Evolutionary conservation across 2,329 filamentous ascomycete genomes (phyloP).

Genomic region (Aspergillus piperis): DNA sequence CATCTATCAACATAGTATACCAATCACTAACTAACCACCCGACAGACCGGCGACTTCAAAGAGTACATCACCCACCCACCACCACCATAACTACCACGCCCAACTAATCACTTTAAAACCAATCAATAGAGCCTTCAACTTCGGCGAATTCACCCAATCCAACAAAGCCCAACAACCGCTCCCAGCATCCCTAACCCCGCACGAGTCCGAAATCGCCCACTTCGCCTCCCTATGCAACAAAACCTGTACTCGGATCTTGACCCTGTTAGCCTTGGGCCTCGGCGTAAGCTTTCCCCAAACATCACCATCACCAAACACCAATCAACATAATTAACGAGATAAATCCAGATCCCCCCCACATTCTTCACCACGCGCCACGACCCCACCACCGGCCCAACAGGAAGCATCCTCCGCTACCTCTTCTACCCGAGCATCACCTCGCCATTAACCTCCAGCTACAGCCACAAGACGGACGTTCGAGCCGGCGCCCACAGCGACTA

Average conservation of each 20-base stretch:
- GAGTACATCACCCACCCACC: conserved; percentile 59
- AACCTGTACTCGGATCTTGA: conserved; percentile 72
- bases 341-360: conserved; percentile 45
- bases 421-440: conserved; percentile 65
- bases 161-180: conserved; percentile 75
- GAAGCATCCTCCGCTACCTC: conserved; percentile 68
- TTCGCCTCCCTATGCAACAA: conserved; percentile 72
- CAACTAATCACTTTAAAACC: conserved; percentile 1
- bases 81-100: background rate
- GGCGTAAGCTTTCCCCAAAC: conserved; percentile 47
- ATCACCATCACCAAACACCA: too few relatives aligned
- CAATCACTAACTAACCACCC: background rate
- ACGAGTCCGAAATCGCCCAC: conserved; percentile 62
- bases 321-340: too few relatives aligned
- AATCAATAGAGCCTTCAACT: conserved; percentile 76
- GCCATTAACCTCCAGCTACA: conserved; percentile 44
- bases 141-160: conserved; percentile 69
- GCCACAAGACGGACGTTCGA: conserved; percentile 66
- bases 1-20: background rate
- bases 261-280: conserved; percentile 76
- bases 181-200: conserved; percentile 61
- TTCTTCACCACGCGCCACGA: conserved; percentile 67
- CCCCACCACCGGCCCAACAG: conserved; percentile 50
- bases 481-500: conserved; percentile 94
- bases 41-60: conserved; percentile 79